phyloP scores from a whole-genome alignment of 441 rosid genomes.

The Cnidoscolus chayamansa region DNA sequence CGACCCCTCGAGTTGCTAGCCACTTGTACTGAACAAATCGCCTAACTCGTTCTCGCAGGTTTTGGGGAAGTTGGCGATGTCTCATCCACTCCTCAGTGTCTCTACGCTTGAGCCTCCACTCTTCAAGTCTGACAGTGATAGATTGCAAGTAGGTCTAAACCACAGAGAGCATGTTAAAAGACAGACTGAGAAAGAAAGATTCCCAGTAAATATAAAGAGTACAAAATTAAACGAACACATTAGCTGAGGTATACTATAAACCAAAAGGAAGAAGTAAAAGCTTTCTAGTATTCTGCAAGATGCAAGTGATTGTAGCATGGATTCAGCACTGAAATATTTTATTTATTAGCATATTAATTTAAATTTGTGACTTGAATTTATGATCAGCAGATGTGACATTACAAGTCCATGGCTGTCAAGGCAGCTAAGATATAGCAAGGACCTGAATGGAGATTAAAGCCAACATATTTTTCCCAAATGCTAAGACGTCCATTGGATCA shows the following conservation, averaged over 20 bases:
- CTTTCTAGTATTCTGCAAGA: too few relatives aligned
- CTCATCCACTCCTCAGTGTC: constrained; percentile 98
- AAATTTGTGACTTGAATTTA: too few relatives aligned
- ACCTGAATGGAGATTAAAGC: not conserved
- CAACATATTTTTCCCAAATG: not conserved
- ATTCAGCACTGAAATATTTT: too few relatives aligned
- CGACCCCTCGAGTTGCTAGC: constrained; percentile 85
- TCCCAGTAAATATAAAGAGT: not conserved
- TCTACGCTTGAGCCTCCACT: constrained; percentile 83
- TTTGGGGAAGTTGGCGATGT: constrained; percentile 78
- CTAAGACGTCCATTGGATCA: too few relatives aligned
- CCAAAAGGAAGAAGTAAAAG: too few relatives aligned
- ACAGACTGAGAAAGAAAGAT: not conserved
- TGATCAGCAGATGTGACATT: too few relatives aligned
- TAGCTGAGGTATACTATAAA: too few relatives aligned
- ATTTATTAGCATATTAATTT: too few relatives aligned
- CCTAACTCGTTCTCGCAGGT: constrained; percentile 58
- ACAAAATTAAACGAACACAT: not conserved
- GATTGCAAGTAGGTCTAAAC: constrained; percentile 85
- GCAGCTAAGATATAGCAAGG: not conserved
- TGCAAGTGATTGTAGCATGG: too few relatives aligned
- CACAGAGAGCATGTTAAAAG: constrained; percentile 2
- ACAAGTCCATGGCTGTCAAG: not conserved
- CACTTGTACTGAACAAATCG: constrained; percentile 81
- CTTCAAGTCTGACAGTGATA: constrained; percentile 89